Evolutionary conservation across 768 basidiomycete genomes (phyloP).

Genomic region (Mycena rosella): DNA sequence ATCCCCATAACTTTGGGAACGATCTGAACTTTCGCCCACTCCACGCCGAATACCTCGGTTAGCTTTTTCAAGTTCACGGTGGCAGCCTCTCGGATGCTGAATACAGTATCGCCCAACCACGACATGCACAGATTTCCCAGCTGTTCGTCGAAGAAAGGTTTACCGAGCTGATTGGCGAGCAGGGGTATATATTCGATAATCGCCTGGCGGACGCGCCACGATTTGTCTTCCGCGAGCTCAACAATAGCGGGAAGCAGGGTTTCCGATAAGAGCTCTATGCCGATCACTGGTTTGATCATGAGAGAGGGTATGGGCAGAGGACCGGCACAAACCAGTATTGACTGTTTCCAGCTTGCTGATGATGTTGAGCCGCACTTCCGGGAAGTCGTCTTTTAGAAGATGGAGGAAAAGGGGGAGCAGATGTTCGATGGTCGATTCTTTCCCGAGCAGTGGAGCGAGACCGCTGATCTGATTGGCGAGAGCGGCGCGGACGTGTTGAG

Average conservation of each 20-base stretch:
- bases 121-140: constrained; percentile 98
- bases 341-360: constrained; percentile 99
- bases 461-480: constrained; percentile 97
- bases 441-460: constrained; percentile 93
- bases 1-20: constrained; percentile 98
- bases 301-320: constrained; percentile 25
- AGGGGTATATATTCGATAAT: constrained; percentile 99
- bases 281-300: constrained; percentile 78
- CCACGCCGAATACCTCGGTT: constrained; percentile 98
- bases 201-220: constrained; percentile 99
- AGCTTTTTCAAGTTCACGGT: constrained; percentile 96
- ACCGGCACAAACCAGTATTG: constrained; percentile 77
- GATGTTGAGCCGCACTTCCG: constrained; percentile 96
- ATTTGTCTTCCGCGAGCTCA: constrained; percentile 98
- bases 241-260: constrained; percentile 98
- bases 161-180: constrained; percentile 97
- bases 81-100: constrained; percentile 98
- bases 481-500: constrained; percentile 97
- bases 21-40: constrained; percentile 95
- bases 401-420: constrained; percentile 97
- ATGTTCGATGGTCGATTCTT: constrained; percentile 95
- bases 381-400: constrained; percentile 97
- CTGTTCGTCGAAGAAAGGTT: constrained; percentile 97
- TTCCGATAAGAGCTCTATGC: constrained; percentile 93
- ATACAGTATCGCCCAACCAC: constrained; percentile 98